Percentiles rank a stretch among this genome's conserved stretches.
These are phyloP conservation scores for Nicotiana noctiflora DNA, from an alignment of 257 asterid species.

Conservation along the genomic window DNA sequence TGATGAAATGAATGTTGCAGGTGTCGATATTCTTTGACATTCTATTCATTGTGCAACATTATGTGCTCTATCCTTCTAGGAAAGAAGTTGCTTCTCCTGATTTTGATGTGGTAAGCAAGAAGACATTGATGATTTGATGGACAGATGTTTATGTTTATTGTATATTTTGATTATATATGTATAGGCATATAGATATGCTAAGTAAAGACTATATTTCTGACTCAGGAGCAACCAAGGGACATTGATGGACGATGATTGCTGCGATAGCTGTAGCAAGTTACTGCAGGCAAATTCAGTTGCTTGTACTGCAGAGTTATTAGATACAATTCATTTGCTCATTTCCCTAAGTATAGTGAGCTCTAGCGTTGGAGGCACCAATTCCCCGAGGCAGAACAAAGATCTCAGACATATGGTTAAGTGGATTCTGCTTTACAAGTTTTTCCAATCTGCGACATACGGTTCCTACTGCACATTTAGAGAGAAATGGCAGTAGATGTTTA, in stretches of 20 bases:
- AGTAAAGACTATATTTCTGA: neutral
- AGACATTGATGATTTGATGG: conserved; percentile 17
- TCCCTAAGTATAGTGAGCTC: no score
- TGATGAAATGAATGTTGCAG: conserved; percentile 29
- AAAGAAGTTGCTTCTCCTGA: conserved; percentile 15
- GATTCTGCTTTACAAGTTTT: neutral
- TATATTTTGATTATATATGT: neutral
- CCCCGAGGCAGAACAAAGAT: no score
- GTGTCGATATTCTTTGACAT: conserved; percentile 72
- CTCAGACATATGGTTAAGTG: neutral
- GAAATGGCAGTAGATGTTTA: neutral
- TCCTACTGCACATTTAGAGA: neutral
- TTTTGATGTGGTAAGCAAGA: conserved; percentile 44
- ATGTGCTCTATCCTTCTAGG: conserved; percentile 49
- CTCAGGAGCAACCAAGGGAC: conserved; percentile 23
- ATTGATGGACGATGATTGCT: conserved; percentile 19
- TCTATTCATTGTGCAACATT: conserved; percentile 84
- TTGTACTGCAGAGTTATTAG: no score
- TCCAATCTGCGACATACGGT: neutral
- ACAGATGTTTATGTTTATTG: neutral
- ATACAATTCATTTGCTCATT: no score
- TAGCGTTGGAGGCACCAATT: no score
- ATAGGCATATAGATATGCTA: neutral
- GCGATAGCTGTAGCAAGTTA: neutral
- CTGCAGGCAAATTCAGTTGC: no score